Evolutionary conservation across 2,329 filamentous ascomycete genomes (phyloP).

Genomic region (Botrytis squamosa): DNA sequence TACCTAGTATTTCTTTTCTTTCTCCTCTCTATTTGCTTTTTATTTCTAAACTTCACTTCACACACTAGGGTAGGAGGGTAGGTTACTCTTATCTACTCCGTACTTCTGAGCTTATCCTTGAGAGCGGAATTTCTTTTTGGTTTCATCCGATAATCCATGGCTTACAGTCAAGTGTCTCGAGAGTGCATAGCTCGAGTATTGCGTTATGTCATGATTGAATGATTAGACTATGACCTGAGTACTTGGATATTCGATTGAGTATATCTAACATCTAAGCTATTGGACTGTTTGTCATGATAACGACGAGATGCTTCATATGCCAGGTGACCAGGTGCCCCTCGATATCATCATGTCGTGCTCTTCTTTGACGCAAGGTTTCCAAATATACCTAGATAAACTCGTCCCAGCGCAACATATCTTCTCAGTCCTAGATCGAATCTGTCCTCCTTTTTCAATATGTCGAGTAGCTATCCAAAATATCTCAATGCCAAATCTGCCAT

Average conservation of each 20-base stretch:
- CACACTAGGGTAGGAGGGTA: not conserved
- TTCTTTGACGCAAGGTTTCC: not conserved
- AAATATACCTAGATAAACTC: not conserved
- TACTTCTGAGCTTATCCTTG: not conserved
- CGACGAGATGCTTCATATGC: not conserved
- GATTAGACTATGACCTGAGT: not conserved
- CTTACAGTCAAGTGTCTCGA: not conserved
- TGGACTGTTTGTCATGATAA: not conserved
- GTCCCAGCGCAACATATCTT: not conserved
- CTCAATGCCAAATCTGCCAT: constrained; percentile 12
- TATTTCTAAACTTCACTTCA: not conserved
- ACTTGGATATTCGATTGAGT: not conserved
- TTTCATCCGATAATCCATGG: not conserved
- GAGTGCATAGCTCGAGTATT: not conserved
- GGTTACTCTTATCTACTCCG: too few relatives aligned
- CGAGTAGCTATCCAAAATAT: not conserved
- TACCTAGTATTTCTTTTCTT: not conserved
- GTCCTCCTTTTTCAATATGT: not conserved
- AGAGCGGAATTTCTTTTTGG: not conserved
- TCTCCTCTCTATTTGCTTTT: not conserved
- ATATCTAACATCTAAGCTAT: not conserved
- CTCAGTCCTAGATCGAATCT: not conserved
- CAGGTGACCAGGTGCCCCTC: not conserved
- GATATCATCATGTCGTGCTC: not conserved
- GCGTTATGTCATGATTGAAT: not conserved